Conservation (phyloP, 441 rosid species). For the Manihot esculenta region DNA sequence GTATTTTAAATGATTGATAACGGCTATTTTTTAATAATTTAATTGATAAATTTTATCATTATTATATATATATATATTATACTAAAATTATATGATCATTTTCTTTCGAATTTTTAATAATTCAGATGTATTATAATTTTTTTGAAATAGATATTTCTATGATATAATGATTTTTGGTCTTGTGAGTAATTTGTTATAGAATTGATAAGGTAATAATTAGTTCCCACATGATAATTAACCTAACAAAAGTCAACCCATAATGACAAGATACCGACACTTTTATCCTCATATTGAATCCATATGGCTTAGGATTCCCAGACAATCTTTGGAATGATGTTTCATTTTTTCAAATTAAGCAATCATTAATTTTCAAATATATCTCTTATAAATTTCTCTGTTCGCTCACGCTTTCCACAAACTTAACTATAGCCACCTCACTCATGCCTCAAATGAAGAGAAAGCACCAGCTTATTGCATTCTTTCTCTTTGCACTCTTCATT, state of each 20-base stretch:
- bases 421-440: not conserved
- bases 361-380: not conserved
- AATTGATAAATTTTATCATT: no score
- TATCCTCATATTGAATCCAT: not conserved
- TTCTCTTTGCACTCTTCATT: constrained; percentile 15
- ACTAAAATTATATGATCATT: no score
- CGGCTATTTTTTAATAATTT: no score
- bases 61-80: no score
- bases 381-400: constrained; percentile 5
- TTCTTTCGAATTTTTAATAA: no score
- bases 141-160: no score
- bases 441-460: constrained; percentile 21
- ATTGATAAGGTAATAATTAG: no score
- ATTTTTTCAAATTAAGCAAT: constrained; percentile 8
- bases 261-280: constrained; percentile 4
- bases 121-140: no score
- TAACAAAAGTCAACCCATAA: constrained; percentile 6
- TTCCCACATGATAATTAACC: not conserved
- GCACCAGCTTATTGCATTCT: constrained; percentile 12
- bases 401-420: no score
- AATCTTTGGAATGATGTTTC: not conserved
- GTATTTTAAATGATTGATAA: no score
- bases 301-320: constrained; percentile 18
- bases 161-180: no score
- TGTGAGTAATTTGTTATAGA: no score